A percentile compares a stretch with the other conserved stretches of the same genome.
Evolutionary conservation across 257 asterid genomes (phyloP).

Genomic region (Nicotiana paniculata): DNA sequence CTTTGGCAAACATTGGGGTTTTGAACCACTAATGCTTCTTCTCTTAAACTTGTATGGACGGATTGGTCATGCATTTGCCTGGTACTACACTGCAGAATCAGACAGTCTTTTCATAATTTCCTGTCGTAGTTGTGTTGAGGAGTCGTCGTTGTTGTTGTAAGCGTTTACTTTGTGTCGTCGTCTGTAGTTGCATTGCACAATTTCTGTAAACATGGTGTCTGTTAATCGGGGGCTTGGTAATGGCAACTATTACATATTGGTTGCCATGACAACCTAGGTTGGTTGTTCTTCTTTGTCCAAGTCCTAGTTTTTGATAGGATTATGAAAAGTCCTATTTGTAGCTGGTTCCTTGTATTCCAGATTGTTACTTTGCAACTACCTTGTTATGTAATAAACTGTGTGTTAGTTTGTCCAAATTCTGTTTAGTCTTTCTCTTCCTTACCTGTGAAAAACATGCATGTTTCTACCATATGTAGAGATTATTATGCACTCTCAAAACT

Average conservation of each 20-base stretch:
- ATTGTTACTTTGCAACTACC: slow-evolving; percentile 27
- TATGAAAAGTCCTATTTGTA: slow-evolving; percentile 30
- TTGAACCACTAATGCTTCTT: neutral
- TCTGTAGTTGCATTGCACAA: slow-evolving; percentile 11
- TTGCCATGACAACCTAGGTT: slow-evolving; percentile 32
- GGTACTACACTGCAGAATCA: slow-evolving; percentile 3
- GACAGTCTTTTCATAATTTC: neutral
- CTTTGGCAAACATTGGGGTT: neutral
- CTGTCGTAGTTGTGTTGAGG: neutral
- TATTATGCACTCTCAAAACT: neutral
- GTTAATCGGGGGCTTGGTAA: slow-evolving; percentile 38
- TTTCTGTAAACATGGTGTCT: slow-evolving; percentile 20
- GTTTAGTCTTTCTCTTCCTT: neutral
- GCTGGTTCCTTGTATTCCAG: slow-evolving; percentile 16
- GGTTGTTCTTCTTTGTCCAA: slow-evolving; percentile 18
- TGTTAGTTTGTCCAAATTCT: neutral
- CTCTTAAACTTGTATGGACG: neutral
- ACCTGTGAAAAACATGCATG: neutral
- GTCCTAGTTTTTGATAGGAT: slow-evolving; percentile 47
- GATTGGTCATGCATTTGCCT: neutral
- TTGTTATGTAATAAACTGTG: slow-evolving; percentile 14
- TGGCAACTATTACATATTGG: slow-evolving; percentile 24
- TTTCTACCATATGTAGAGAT: too few species aligned
- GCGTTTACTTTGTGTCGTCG: neutral
- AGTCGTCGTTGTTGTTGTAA: neutral